Evolutionary conservation across 257 asterid genomes (phyloP).

Genomic region (Przewalskia tangutica): DNA sequence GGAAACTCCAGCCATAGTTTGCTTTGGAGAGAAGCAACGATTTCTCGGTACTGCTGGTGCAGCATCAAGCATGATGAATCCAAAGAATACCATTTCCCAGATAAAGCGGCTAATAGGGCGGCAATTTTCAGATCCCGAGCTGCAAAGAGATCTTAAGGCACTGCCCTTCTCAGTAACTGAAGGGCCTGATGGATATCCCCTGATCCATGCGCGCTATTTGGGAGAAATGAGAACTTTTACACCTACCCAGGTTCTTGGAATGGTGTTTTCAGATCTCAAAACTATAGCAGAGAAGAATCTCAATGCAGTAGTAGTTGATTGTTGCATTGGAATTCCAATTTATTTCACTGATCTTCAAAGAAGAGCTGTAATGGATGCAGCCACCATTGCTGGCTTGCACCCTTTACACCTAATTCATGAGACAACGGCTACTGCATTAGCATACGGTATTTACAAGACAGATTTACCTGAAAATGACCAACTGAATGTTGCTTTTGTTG

Average conservation of each 20-base stretch:
- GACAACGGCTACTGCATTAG: constrained; percentile 92
- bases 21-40: constrained; percentile 92
- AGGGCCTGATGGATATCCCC: constrained; percentile 90
- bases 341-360: constrained; percentile 95
- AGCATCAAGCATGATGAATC: constrained; percentile 93
- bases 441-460: constrained; percentile 91
- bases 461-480: constrained; percentile 82
- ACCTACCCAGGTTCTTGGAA: constrained; percentile 84
- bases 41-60: constrained; percentile 98
- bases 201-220: constrained; percentile 69
- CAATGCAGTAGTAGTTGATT: constrained; percentile 84
- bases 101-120: constrained; percentile 79
- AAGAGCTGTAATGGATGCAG: constrained; percentile 90
- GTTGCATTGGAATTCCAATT: constrained; percentile 89
- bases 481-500: constrained; percentile 73
- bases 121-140: constrained; percentile 78
- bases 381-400: constrained; percentile 88
- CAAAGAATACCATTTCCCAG: constrained; percentile 83
- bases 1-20: constrained; percentile 85
- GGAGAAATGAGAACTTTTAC: constrained; percentile 72
- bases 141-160: constrained; percentile 67
- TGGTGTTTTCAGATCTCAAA: constrained; percentile 78
- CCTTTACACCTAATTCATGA: constrained; percentile 89
- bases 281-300: constrained; percentile 77
- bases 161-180: constrained; percentile 65